Conservation (phyloP, 352 stramenopile species). For the Globisporangium radiosum region DNA sequence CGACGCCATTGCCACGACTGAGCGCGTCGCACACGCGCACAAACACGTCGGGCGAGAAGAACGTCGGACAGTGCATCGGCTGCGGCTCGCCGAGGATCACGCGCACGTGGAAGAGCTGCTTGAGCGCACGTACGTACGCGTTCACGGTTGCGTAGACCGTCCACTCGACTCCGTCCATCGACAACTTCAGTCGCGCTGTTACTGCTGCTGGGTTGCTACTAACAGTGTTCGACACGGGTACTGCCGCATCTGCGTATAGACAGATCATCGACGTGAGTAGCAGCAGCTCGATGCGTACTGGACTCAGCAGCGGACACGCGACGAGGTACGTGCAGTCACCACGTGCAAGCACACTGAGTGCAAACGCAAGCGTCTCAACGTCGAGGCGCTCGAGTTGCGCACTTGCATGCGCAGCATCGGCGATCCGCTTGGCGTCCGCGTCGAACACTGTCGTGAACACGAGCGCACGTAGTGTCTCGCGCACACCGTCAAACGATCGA, state of each 20-base stretch:
- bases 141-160: conserved; percentile 35
- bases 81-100: conserved; percentile 40
- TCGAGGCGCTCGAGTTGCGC: conserved; percentile 13
- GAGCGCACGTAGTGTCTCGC: conserved; percentile 37
- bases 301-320: conserved; percentile 24
- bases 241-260: neutral
- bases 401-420: conserved; percentile 2
- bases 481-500: conserved; percentile 24
- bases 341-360: conserved; percentile 47
- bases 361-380: conserved; percentile 47
- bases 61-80: conserved; percentile 30
- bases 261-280: conserved; percentile 52
- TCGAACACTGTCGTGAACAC: conserved; percentile 27
- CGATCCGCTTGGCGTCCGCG: neutral
- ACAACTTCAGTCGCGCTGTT: conserved; percentile 10
- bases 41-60: conserved; percentile 68
- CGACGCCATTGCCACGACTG: conserved; percentile 2
- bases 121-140: conserved; percentile 47
- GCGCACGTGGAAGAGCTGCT: conserved; percentile 47
- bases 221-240: too few relatives aligned
- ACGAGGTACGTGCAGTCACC: conserved; percentile 30
- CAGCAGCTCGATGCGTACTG: conserved; percentile 40
- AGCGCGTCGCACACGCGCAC: conserved; percentile 31
- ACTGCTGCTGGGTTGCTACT: neutral
- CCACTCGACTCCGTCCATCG: conserved; percentile 40